These are phyloP conservation scores for Mycosphaerelloides madeirae DNA, from an alignment of 2,329 filamentous ascomycete species.

Conservation along the genomic window DNA sequence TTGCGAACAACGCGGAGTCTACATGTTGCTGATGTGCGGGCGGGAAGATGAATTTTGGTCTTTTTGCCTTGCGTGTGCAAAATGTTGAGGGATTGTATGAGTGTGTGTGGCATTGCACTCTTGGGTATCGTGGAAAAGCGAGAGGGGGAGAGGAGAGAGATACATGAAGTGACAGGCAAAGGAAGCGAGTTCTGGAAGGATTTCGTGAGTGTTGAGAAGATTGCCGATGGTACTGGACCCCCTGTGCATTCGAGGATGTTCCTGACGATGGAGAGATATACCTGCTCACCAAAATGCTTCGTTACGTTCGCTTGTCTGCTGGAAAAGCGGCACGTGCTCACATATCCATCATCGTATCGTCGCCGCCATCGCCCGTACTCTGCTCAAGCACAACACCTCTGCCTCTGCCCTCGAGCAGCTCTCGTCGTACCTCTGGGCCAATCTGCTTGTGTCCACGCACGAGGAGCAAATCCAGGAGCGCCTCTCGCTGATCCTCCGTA, in stretches of 20 bases:
- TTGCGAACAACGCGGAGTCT: not conserved
- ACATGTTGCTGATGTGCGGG: not conserved
- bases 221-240: too few relatives aligned
- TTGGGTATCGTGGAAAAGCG: too few relatives aligned
- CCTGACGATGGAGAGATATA: too few relatives aligned
- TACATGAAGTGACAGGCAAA: too few relatives aligned
- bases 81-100: not conserved
- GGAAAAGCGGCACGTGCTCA: not conserved
- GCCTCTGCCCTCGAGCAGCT: slow-evolving; percentile 81
- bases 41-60: not conserved
- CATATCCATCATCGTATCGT: slow-evolving; percentile 78
- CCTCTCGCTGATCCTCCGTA: slow-evolving; percentile 89
- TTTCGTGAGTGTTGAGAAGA: too few relatives aligned
- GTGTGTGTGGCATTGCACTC: not conserved
- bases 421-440: slow-evolving; percentile 82
- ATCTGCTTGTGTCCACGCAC: slow-evolving; percentile 82
- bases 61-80: not conserved
- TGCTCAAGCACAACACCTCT: slow-evolving; percentile 68
- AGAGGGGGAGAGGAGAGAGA: too few relatives aligned
- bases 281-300: too few relatives aligned
- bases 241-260: too few relatives aligned
- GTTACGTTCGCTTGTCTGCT: not conserved
- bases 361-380: slow-evolving; percentile 56
- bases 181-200: too few relatives aligned
- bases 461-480: slow-evolving; percentile 78